Percentiles rank a stretch among this genome's conserved stretches.
Evolutionary conservation across 306 rosid genomes (phyloP).

Genomic region (Dryas drummondii): DNA sequence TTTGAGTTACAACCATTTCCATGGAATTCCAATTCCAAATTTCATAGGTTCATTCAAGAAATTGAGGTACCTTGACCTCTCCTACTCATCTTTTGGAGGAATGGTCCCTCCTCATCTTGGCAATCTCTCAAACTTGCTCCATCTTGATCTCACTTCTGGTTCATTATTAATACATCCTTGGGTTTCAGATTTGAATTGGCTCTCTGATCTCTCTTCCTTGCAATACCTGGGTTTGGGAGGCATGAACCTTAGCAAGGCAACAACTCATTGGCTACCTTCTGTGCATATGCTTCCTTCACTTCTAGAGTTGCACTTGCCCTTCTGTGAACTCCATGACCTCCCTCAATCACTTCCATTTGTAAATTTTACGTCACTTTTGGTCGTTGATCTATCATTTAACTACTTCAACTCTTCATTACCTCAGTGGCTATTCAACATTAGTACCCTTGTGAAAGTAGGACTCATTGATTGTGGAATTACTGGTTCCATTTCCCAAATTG

Average conservation of each 20-base stretch:
- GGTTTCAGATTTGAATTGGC: background rate
- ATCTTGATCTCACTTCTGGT: conserved; percentile 1
- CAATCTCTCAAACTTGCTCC: background rate
- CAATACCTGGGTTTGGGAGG: background rate
- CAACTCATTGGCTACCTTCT: conserved; percentile 3
- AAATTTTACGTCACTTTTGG: background rate
- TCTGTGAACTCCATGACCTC: background rate
- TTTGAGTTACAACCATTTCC: conserved; percentile 3
- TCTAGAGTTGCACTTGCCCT: background rate
- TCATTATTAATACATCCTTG: background rate
- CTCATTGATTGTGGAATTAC: background rate
- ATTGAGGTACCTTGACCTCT: background rate
- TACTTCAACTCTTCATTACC: conserved; percentile 1
- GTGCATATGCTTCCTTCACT: conserved; percentile 5
- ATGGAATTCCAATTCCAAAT: background rate
- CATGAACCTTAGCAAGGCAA: background rate
- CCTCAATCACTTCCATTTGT: background rate
- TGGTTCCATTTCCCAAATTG: background rate
- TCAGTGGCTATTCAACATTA: background rate
- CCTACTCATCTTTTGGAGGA: background rate
- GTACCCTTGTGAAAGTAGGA: background rate
- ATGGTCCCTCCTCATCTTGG: background rate
- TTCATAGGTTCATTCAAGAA: background rate
- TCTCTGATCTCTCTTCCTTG: background rate
- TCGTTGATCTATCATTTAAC: background rate